Base-by-base conservation (phyloP, 2,329 filamentous ascomycete species). In the Trichothecium roseum region DNA sequence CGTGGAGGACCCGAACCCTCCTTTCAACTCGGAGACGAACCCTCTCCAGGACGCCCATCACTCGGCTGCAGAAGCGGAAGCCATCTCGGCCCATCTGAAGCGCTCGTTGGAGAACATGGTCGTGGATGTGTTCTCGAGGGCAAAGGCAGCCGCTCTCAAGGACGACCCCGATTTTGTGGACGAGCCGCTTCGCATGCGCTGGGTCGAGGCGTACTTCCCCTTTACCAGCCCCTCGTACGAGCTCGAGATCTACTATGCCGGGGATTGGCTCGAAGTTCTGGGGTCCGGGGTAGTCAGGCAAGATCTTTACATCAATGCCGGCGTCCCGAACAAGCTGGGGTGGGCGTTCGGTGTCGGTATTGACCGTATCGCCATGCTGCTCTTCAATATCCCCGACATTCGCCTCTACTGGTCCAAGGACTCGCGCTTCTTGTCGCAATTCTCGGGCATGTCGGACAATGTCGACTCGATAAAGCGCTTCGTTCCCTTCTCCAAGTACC, bases 221-320 rank as follows among this genome's bases (percentile, higher is more conserved):
- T 96, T 96, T 56, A 98, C 91, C 1, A 88, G 81, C 39, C 91
- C 91, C 0, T 91, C 83, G 6, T 98, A 86, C 84, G 91, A 98
- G 56, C 72, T 98, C 17, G 91, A 98, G 54, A 86, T 98, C 8
- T 88, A 84, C 66, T 95, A 89, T 74, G 80, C 82, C 46, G 88
- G 84, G 20, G 84, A 93, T 54, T 98, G 91, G 91, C 78, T 98
- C 24, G 91, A 98, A 61, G 78, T 96, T 4, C 72, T 98, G 2
- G 91, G 91, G n/a, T 93, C 81, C 48, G 91, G 91, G 26, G 77
- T 98, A 26, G 81, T 91, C 29, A 78, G 85, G 55, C 91, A 98
- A 56, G 69, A 80, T 18, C 69, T 98, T 26, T 74, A 91, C 41
- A 74, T 74, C 56, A 79, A 84, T 37, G 87, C 89, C 0, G 81